phyloP scores from a whole-genome alignment of 176 grass and related monocot genomes.

The barley (Hordeum vulgare) region DNA sequence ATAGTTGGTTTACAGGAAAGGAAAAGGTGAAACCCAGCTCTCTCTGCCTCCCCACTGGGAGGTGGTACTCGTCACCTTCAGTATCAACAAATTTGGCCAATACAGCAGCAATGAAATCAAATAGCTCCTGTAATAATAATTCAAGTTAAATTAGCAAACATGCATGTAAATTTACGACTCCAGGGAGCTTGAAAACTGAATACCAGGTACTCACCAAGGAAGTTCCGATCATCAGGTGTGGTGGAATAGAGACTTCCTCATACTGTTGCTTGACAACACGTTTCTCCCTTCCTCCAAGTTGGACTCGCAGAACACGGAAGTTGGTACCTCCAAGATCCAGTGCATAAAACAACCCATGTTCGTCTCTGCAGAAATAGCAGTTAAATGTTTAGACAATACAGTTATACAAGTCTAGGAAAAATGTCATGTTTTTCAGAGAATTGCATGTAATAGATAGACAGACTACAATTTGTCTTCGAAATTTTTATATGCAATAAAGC shows the following conservation, averaged over 20 bases:
- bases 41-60: conserved; percentile 52
- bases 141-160: conserved; percentile 10
- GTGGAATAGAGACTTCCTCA: conserved; percentile 62
- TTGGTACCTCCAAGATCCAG: conserved; percentile 87
- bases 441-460: background rate
- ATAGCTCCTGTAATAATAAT: conserved; percentile 47
- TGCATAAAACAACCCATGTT: conserved; percentile 70
- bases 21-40: conserved; percentile 87
- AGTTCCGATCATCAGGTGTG: conserved; percentile 58
- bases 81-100: conserved; percentile 59
- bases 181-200: background rate
- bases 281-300: conserved; percentile 70
- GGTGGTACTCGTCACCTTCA: conserved; percentile 56
- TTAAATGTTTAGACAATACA: background rate
- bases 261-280: conserved; percentile 54
- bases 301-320: conserved; percentile 77
- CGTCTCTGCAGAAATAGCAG: conserved; percentile 27
- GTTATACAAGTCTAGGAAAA: background rate
- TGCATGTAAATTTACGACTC: background rate
- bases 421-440: background rate
- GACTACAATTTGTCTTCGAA: background rate
- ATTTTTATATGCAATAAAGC: background rate
- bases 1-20: conserved; percentile 65
- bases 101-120: conserved; percentile 77
- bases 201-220: conserved; percentile 30